Evolutionary conservation across 225 moss, liverwort and hornwort species (phyloP).

Genomic region (Pseudoscleropodium purum): DNA sequence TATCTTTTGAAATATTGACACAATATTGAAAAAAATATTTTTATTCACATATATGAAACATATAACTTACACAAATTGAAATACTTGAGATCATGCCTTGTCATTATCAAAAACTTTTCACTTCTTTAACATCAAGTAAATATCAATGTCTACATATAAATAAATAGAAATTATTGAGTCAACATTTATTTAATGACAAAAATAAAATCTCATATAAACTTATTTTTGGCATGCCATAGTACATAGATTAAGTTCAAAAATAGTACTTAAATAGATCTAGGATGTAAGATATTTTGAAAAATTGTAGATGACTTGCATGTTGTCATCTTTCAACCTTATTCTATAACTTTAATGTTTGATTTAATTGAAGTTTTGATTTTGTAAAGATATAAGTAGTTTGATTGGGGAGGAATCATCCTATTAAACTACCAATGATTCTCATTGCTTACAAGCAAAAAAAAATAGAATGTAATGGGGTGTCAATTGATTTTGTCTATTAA

Average conservation of each 20-base stretch:
- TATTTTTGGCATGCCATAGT: background rate
- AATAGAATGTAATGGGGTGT: background rate
- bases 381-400: fast-evolving
- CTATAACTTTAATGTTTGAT: background rate
- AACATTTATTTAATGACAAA: background rate
- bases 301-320: fast-evolving
- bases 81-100: background rate
- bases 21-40: fast-evolving
- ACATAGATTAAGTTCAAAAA: background rate
- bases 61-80: background rate
- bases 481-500: background rate
- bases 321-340: background rate
- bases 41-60: background rate
- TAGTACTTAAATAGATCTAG: background rate
- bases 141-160: background rate
- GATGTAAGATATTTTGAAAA: background rate
- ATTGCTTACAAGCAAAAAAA: background rate
- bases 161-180: fast-evolving
- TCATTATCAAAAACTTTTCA: fast-evolving
- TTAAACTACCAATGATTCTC: background rate
- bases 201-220: background rate
- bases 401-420: fast-evolving
- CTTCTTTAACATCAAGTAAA: background rate
- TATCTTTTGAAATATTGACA: background rate
- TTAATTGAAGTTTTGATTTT: background rate